Evolutionary conservation across 192 early-diverging fungal genomes (phyloP), one percentile per base, ranked within the genome.

Genomic region (Podochytrium sp.): DNA sequence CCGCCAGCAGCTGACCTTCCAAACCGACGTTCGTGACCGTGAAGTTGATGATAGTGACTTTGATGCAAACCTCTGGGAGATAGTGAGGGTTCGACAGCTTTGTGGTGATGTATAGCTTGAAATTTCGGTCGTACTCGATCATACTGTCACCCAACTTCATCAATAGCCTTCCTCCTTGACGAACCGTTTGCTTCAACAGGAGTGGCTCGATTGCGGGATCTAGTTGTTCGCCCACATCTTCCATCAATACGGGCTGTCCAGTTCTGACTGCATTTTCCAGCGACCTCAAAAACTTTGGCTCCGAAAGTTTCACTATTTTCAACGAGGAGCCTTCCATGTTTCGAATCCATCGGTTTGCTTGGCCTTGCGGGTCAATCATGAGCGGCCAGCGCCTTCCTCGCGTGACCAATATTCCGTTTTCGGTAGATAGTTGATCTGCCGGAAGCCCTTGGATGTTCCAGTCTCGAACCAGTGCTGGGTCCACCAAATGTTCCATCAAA

Each of bases 31-130:
- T 82, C 2, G 87, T 89, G 59, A 89, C 87, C 2, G 87, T 89
- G 63, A 89, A 89, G 79, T 89, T 89, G 68, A 89, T 89, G 65
- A 89, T 87, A 7, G 87, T 89, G 33, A 87, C 87, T 67, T 89
- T 89, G 74, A 89, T 89, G 70, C 87, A 89, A 34, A 89, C 84
- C 69, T 89, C 87, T 5, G 87, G 87, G 7, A 89, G 71, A 65
- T 89, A 89, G 63, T 89, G 87, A 14, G 87, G 87, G 62, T 89
- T 89, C 23, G 85, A 76, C 2, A 89, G 83, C 67, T 89, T 89
- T 14, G 87, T 87, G 0, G 87, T 89, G 37, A 89, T 89, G 59
- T 85, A 89, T 18, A 89, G 83, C 63, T 87, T 86, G 76, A 89
- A 89, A 60, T 89, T 89, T 43, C 84, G 73, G 56, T 89, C 87